Base-by-base conservation (phyloP, 2,329 filamentous ascomycete species). In the Hypoxylon rubiginosum region DNA sequence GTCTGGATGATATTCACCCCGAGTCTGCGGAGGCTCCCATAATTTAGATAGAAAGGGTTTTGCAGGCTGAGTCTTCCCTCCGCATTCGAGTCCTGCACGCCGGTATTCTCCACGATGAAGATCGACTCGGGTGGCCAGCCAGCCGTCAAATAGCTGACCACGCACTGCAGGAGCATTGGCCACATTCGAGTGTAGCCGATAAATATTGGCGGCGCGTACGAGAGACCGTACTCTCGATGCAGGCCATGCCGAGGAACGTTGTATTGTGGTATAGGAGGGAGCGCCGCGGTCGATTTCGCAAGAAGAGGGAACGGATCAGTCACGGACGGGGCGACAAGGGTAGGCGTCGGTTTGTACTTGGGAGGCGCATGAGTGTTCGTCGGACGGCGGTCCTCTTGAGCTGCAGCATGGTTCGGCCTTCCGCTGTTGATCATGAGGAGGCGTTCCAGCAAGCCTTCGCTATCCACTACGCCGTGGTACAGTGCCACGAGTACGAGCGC, bases 141-240 rank as follows among this genome's bases (percentile, higher is more conserved):
- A 13, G 80, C 80, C 0, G 82, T 80, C 46, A 85, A 78, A 64
- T 84, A 85, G n/a, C 76, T 75, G 4, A 84, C 75, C 1, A 85
- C 77, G 2, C 79, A 79, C 72, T 85, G 83, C 61, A 82, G 77
- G 6, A 85, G 77, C 64, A 85, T 77, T 13, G 77, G 76, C 78
- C 79, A 82, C 71, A 84, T 84, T n/a, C 82, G 75, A 0, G 82
- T 83, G 71, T 84, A 85, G 5, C 82, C 80, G 30, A 85, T 83
- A 65, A 84, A 81, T 4, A 85, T 79, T 7, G 83, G 82, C 0
- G 83, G 79, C 32, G 66, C 67, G 49, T 73, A 72, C 19, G 72
- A 68, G 8, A 76, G 67, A 53, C 74, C 74, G 55, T 75, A 75
- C 24, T 75, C 75, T 57, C 78, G 75, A 15, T 74, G 70, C 15